phyloP scores from a whole-genome alignment of 2,329 filamentous ascomycete genomes.

The Neofusicoccum cordaticola region DNA sequence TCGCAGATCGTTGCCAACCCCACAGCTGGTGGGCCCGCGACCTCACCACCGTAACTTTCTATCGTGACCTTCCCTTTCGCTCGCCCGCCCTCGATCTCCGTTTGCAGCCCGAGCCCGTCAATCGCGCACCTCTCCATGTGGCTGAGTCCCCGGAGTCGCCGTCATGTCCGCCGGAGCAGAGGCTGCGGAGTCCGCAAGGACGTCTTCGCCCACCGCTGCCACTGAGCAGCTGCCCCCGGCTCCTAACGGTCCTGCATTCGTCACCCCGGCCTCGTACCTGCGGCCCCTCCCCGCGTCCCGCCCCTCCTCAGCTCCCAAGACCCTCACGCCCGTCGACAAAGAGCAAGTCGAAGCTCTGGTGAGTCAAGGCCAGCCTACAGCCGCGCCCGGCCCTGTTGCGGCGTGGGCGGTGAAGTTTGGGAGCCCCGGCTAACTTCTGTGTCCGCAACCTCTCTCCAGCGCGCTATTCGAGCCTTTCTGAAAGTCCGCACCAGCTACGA shows the following conservation, averaged over 20 bases:
- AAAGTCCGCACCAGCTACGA: conserved; percentile 97
- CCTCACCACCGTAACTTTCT: conserved; percentile 18
- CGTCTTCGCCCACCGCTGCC: conserved; percentile 22
- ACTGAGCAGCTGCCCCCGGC: conserved; percentile 23
- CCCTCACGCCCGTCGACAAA: conserved; percentile 64
- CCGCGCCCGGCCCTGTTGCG: neutral
- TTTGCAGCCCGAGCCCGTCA: neutral
- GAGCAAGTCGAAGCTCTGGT: conserved; percentile 79
- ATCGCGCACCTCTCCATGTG: conserved; percentile 29
- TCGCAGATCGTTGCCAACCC: conserved; percentile 17
- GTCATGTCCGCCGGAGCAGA: conserved; percentile 38
- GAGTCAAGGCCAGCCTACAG: conserved; percentile 37
- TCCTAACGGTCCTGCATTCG: conserved; percentile 30
- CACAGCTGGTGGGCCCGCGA: conserved; percentile 13
- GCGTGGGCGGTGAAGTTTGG: conserved; percentile 6
- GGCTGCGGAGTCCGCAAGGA: conserved; percentile 29
- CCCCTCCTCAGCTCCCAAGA: conserved; percentile 26
- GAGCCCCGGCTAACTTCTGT: neutral
- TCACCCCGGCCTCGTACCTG: conserved; percentile 38
- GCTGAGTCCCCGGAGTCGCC: conserved; percentile 32
- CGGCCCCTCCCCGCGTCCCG: conserved; percentile 27
- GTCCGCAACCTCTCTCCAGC: conserved; percentile 48
- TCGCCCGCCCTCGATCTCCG: neutral
- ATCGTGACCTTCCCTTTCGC: conserved; percentile 17
- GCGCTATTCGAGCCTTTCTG: conserved; percentile 90